Evolutionary conservation across 148 eudicot species (phyloP).

Genomic region (Fagopyrum homotropicum): DNA sequence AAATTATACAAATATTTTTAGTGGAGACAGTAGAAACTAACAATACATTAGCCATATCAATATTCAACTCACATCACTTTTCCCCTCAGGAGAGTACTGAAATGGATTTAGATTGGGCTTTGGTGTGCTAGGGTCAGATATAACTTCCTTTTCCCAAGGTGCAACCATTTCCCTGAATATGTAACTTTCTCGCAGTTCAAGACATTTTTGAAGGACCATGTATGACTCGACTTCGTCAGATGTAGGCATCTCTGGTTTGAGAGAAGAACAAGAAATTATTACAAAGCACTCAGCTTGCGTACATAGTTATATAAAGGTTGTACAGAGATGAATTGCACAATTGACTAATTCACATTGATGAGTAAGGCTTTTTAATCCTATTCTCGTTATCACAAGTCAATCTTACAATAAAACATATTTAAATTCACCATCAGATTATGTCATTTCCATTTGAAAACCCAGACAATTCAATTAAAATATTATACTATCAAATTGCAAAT

Average conservation of each 20-base stretch:
- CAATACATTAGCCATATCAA: neutral
- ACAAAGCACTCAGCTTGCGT: neutral
- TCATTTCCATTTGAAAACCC: neutral
- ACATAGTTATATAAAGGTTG: neutral
- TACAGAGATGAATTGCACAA: neutral
- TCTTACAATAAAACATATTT: neutral
- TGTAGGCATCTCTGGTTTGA: slow-evolving; percentile 58
- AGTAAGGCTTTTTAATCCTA: neutral
- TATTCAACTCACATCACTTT: slow-evolving; percentile 57
- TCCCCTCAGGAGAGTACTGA: slow-evolving; percentile 52
- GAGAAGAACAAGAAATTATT: neutral
- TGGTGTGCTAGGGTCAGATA: slow-evolving; percentile 85
- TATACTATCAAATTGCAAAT: neutral
- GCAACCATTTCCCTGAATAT: slow-evolving; percentile 81
- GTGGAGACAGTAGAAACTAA: neutral
- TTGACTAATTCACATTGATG: neutral
- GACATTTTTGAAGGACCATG: slow-evolving; percentile 70
- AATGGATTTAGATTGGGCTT: slow-evolving; percentile 78
- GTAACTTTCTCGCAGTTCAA: slow-evolving; percentile 79
- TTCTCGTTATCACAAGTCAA: neutral
- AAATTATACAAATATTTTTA: slow-evolving; percentile 12
- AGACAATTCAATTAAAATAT: neutral
- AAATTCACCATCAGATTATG: neutral
- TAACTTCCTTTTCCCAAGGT: slow-evolving; percentile 91
- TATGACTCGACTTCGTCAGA: slow-evolving; percentile 83